phyloP scores from a whole-genome alignment of 164 flowering plant genomes.

The Echeveria elegans region DNA sequence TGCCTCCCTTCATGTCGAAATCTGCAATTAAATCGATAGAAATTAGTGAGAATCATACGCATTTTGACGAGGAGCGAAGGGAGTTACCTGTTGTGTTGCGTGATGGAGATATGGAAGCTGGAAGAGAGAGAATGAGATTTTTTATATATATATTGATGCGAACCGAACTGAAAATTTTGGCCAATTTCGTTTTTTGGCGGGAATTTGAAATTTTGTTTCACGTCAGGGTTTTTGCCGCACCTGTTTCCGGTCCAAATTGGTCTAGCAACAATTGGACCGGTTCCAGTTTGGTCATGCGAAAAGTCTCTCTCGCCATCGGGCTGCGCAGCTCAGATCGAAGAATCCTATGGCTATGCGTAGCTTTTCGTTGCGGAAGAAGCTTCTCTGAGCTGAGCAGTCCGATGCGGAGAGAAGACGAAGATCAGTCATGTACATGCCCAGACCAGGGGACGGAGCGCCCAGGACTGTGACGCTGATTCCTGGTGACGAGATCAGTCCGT shows the following conservation, averaged over 20 bases:
- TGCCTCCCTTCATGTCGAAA: not conserved
- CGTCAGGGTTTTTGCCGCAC: no score
- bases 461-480: conserved; percentile 68
- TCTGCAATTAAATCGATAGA: not conserved
- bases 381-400: no score
- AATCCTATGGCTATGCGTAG: conserved; percentile 33
- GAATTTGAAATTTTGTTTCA: not conserved
- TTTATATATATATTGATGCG: not conserved
- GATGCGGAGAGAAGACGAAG: conserved; percentile 14
- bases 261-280: not conserved
- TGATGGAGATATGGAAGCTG: not conserved
- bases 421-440: conserved; percentile 83
- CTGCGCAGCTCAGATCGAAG: not conserved
- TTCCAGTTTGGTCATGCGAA: not conserved
- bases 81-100: no score
- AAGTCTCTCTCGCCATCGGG: not conserved
- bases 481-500: conserved; percentile 80
- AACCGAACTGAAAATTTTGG: not conserved
- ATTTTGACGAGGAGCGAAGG: no score
- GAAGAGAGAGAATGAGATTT: not conserved
- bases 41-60: not conserved
- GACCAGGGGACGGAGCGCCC: conserved; percentile 84
- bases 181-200: not conserved
- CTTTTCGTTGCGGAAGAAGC: conserved; percentile 21
- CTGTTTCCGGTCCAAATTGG: not conserved